Percentiles rank a stretch among this genome's conserved stretches.
Conservation (phyloP, 495 filamentous ascomycete genomes). For the Friedmanniomyces endolithicus region DNA sequence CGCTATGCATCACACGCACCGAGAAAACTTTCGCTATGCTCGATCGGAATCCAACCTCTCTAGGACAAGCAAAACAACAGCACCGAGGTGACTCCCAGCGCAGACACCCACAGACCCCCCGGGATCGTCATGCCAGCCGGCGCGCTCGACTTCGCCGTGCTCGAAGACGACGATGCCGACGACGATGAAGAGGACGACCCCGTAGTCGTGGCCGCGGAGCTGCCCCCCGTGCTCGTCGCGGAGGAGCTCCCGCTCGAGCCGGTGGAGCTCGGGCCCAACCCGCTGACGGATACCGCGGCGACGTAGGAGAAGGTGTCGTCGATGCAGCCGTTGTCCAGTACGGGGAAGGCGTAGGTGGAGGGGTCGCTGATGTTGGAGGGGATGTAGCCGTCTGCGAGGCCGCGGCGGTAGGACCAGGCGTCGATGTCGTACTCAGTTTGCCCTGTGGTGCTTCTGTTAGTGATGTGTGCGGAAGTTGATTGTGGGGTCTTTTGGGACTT, state of each 20-base stretch:
- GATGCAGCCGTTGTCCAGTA: conserved; percentile 6
- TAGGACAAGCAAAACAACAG: background rate
- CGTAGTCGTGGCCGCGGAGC: background rate
- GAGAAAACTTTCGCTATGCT: background rate
- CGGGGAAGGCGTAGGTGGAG: conserved; percentile 9
- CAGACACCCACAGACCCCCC: background rate
- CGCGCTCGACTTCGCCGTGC: background rate
- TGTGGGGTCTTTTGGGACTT: background rate
- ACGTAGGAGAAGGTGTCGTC: background rate
- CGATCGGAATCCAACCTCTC: background rate
- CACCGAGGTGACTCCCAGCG: background rate
- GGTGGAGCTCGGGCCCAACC: background rate
- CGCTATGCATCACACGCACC: too few species aligned
- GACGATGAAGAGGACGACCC: background rate
- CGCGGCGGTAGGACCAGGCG: conserved; percentile 11
- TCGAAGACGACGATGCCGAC: background rate
- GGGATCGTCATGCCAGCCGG: background rate
- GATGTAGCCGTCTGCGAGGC: conserved; percentile 6
- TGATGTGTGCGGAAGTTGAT: background rate
- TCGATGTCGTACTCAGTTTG: conserved; percentile 15
- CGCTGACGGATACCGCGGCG: background rate
- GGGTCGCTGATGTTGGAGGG: conserved; percentile 8
- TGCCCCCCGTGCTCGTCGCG: background rate
- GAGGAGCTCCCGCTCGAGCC: background rate
- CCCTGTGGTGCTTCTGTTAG: background rate